A percentile compares a stretch with the other conserved stretches of the same genome.
These are phyloP conservation scores for Metschnikowia matae DNA, from an alignment of 805 yeast species.

Conservation along the genomic window DNA sequence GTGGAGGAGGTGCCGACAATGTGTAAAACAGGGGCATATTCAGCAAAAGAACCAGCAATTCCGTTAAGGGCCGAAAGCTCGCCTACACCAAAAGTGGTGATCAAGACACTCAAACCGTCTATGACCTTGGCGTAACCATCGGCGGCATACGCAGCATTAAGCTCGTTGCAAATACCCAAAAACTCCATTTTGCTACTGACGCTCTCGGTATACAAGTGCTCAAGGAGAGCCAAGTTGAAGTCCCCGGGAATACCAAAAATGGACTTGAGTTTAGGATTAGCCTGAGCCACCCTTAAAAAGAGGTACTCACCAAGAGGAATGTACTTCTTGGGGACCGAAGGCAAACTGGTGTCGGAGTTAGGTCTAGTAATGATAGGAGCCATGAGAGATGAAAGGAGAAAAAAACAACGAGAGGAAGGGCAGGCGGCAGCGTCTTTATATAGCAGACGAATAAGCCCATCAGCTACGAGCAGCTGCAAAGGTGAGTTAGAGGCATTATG, in stretches of 20 bases:
- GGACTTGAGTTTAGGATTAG: slow-evolving; percentile 48
- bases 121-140: slow-evolving; percentile 78
- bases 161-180: slow-evolving; percentile 85
- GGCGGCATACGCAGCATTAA: slow-evolving; percentile 85
- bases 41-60: slow-evolving; percentile 77
- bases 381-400: slow-evolving; percentile 5
- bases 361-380: slow-evolving; percentile 17
- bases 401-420: neutral
- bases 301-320: slow-evolving; percentile 63
- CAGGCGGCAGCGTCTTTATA: neutral
- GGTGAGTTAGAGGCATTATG: too few relatives aligned
- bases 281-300: slow-evolving; percentile 51
- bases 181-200: slow-evolving; percentile 50
- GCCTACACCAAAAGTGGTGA: slow-evolving; percentile 86
- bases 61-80: slow-evolving; percentile 84
- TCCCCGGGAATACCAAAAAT: slow-evolving; percentile 81
- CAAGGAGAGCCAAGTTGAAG: slow-evolving; percentile 63
- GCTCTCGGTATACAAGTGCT: slow-evolving; percentile 51
- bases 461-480: too few relatives aligned
- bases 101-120: slow-evolving; percentile 55
- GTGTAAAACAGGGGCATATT: slow-evolving; percentile 73
- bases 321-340: neutral
- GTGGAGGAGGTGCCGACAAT: slow-evolving; percentile 65
- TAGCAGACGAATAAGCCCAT: too few relatives aligned
- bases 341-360: slow-evolving; percentile 8